These are phyloP conservation scores for Vanrija sp. DNA, from an alignment of 1,284 basidiomycete species.

Conservation along the genomic window DNA sequence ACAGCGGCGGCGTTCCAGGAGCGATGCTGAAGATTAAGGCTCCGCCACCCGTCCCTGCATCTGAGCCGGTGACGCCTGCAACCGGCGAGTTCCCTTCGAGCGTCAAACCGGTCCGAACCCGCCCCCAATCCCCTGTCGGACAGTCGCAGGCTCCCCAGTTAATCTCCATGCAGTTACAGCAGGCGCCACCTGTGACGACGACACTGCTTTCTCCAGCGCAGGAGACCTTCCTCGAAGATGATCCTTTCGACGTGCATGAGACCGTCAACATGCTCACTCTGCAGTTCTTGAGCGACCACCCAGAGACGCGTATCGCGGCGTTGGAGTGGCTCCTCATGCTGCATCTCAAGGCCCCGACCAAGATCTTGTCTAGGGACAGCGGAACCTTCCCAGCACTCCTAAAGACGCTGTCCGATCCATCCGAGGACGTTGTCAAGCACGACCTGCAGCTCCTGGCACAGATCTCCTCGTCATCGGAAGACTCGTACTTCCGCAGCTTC, in stretches of 20 bases:
- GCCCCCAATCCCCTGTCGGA: constrained; percentile 26
- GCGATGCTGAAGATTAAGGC: constrained; percentile 11
- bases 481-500: constrained; percentile 90
- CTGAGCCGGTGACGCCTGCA: constrained; percentile 48
- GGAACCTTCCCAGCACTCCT: constrained; percentile 92
- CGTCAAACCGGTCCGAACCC: constrained; percentile 17
- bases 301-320: constrained; percentile 91
- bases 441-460: constrained; percentile 94
- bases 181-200: neutral
- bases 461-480: constrained; percentile 84
- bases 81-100: constrained; percentile 33
- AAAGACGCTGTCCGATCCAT: constrained; percentile 93
- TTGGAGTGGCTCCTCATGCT: constrained; percentile 98
- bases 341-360: constrained; percentile 93
- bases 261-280: constrained; percentile 90
- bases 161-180: neutral
- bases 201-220: constrained; percentile 22
- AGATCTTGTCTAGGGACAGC: constrained; percentile 95
- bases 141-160: constrained; percentile 12
- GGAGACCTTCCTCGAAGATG: constrained; percentile 54
- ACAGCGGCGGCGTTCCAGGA: constrained; percentile 12
- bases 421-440: constrained; percentile 95
- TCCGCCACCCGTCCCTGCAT: constrained; percentile 36
- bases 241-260: constrained; percentile 84
- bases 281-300: constrained; percentile 92